Evolutionary conservation across 441 rosid species (phyloP).

Genomic region (Mallotus repandus): DNA sequence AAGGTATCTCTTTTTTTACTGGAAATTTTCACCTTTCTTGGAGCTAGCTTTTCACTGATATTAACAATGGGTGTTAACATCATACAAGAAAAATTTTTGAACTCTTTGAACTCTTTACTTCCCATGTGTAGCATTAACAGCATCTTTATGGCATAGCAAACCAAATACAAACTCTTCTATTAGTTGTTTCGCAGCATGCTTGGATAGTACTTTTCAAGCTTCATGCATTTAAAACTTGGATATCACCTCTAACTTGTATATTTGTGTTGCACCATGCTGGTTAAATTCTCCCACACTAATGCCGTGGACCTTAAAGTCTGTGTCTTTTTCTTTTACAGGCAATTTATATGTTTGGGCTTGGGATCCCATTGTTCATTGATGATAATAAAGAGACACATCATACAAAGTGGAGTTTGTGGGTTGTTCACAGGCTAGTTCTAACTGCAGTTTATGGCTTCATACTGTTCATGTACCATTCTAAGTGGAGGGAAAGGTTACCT

Average conservation of each 20-base stretch:
- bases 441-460: conserved; percentile 75
- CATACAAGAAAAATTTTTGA: not conserved
- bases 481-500: conserved; percentile 82
- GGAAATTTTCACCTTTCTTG: not conserved
- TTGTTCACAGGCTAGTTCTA: conserved; percentile 71
- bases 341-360: conserved; percentile 65
- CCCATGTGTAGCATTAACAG: not conserved
- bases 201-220: not conserved
- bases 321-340: conserved; percentile 42
- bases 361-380: conserved; percentile 77
- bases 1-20: conserved; percentile 49
- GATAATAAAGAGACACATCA: conserved; percentile 41
- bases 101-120: conserved; percentile 7
- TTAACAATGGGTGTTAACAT: not conserved
- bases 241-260: not conserved
- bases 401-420: conserved; percentile 82
- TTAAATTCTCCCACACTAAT: not conserved
- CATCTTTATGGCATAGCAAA: not conserved
- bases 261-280: not conserved
- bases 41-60: not conserved
- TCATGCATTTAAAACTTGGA: not conserved
- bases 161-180: not conserved
- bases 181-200: not conserved
- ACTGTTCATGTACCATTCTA: conserved; percentile 72
- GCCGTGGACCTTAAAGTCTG: not conserved